Conservation (phyloP, 352 stramenopile genomes). For the Thalassiosira mediterranea region DNA sequence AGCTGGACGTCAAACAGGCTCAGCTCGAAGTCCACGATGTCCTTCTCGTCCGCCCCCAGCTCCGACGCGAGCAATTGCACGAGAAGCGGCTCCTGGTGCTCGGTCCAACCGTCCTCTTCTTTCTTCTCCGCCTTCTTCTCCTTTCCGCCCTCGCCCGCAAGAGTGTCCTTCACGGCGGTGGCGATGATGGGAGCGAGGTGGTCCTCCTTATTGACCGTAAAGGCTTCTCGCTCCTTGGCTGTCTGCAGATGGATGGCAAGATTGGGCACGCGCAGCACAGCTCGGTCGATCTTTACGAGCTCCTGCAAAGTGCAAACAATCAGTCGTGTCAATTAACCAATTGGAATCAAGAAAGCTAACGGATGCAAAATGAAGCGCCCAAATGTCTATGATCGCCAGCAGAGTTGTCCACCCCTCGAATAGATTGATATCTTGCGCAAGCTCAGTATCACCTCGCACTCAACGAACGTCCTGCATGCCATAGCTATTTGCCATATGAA, state of each 20-base stretch:
- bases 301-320: conserved; percentile 45
- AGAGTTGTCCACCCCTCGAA: too few relatives aligned
- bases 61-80: conserved; percentile 92
- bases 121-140: conserved; percentile 76
- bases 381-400: too few relatives aligned
- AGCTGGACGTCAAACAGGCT: conserved; percentile 95
- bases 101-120: conserved; percentile 64
- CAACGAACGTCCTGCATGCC: too few relatives aligned
- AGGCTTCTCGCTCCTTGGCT: conserved; percentile 88
- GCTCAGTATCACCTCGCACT: too few relatives aligned
- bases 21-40: conserved; percentile 96
- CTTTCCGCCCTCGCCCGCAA: conserved; percentile 32
- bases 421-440: too few relatives aligned
- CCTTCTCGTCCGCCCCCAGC: conserved; percentile 85
- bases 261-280: conserved; percentile 95
- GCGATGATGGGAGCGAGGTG: conserved; percentile 94
- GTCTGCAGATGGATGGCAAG: conserved; percentile 96
- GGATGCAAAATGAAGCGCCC: too few relatives aligned
- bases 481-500: too few relatives aligned
- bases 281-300: conserved; percentile 89
- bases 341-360: too few relatives aligned
- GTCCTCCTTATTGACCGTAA: conserved; percentile 93
- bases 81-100: conserved; percentile 91
- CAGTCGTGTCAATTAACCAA: conserved; percentile 18
- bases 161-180: conserved; percentile 86